Base-by-base conservation (phyloP, 805 yeast genomes). In the Torulaspora microellipsoides region DNA sequence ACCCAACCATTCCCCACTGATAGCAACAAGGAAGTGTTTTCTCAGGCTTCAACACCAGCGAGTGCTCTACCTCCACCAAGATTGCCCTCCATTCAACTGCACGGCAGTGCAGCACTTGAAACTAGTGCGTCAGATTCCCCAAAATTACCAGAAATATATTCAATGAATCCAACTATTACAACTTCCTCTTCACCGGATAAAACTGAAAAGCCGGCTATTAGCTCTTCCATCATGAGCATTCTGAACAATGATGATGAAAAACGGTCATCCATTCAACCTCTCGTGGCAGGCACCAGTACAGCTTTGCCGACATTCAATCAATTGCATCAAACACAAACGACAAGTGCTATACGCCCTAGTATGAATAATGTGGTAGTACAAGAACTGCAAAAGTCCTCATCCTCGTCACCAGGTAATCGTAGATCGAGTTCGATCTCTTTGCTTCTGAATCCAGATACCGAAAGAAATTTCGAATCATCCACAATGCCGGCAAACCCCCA, bases 41-140 rank as follows among this genome's bases (percentile, higher is more conserved):
- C 64, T 2, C 50, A 43, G 12, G 43, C 45, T 10, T 36, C 51
- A 9, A 44, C 61, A 13, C 58, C 63, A 2, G 37, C 38, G 8
- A 49, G 52, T 11, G 51, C 61, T 1, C 41, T 62, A 29, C 68
- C 66, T 1, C 62, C 64, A 11, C 68, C 65, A 14, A 52, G 62
- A 11, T 38, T 59, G 34, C 67, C 68, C 1, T 59, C 66, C 3
- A 61, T 64, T 27, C 61, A 60, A 23, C 43, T 62, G 3, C 52
- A 50, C 12, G 46, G 46, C 13, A 30, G 36, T 10, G 12, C 20
- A 25, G 7, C 35, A 8, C 13, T 33, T 8, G 39, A 34, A 23
- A 15, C 31, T n/a, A 9, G 4, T 7, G 25, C 25, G 2, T 20
- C 25, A 20, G 25, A 20, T 20, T 20, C 25, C 8, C 25, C 25